These are phyloP conservation scores for Schizophyllum commune DNA, from an alignment of 1,284 basidiomycete species.

Conservation along the genomic window DNA sequence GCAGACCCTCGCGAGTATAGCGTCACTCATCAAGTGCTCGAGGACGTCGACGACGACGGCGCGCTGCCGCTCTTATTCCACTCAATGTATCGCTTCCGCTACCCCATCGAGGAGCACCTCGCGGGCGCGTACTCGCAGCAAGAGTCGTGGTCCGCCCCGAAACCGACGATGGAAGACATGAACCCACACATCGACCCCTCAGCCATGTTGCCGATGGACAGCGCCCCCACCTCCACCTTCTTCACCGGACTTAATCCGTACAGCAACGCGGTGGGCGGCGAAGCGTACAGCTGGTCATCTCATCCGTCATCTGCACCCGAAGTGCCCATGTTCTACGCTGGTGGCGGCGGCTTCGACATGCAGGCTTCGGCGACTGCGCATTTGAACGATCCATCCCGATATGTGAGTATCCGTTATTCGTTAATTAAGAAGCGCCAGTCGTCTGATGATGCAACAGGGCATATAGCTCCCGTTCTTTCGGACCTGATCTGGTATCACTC, in stretches of 20 bases:
- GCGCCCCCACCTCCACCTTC: neutral
- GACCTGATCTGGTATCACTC: neutral
- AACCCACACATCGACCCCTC: neutral
- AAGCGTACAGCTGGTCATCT: neutral
- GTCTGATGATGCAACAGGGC: neutral
- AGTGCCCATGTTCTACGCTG: neutral
- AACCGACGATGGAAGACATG: neutral
- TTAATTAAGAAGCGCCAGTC: neutral
- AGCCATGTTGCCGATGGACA: neutral
- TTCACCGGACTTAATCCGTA: neutral
- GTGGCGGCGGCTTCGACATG: neutral
- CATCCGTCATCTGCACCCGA: neutral
- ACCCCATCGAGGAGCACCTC: neutral
- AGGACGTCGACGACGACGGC: conserved; percentile 3
- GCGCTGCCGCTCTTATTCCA: neutral
- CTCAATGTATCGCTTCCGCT: conserved; percentile 3
- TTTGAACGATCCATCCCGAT: neutral
- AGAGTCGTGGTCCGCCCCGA: neutral
- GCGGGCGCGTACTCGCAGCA: neutral
- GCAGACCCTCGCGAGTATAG: conserved; percentile 2
- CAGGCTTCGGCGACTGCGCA: neutral
- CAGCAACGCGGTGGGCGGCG: neutral
- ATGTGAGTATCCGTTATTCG: neutral
- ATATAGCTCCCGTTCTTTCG: neutral
- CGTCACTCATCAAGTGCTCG: neutral